Conservation (phyloP, 768 basidiomycete species). For the Russula sp. region DNA sequence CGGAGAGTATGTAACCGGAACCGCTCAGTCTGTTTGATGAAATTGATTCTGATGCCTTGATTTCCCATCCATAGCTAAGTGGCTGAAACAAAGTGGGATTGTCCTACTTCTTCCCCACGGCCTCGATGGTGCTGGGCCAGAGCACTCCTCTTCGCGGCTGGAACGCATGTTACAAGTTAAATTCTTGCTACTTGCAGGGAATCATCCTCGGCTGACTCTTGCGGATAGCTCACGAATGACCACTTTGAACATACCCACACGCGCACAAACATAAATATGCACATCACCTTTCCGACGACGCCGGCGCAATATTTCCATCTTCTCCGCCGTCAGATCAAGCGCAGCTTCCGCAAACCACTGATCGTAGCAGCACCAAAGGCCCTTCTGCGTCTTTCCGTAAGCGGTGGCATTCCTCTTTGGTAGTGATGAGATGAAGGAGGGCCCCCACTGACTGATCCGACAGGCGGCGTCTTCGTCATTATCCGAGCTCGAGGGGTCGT, state of each 20-base stretch:
- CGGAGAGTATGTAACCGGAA: constrained; percentile 56
- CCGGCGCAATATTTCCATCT: constrained; percentile 92
- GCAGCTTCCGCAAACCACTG: constrained; percentile 83
- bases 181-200: not conserved
- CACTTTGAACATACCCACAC: constrained; percentile 33
- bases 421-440: not conserved
- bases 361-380: constrained; percentile 83
- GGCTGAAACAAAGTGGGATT: constrained; percentile 86
- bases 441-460: not conserved
- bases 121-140: constrained; percentile 86
- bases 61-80: constrained; percentile 56
- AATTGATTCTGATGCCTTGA: constrained; percentile 3
- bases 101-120: constrained; percentile 85
- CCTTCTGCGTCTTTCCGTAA: constrained; percentile 65
- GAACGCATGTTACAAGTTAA: constrained; percentile 85
- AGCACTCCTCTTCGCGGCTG: constrained; percentile 83
- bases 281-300: constrained; percentile 79
- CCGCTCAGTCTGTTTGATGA: not conserved
- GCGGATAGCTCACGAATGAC: constrained; percentile 67
- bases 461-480: constrained; percentile 72
- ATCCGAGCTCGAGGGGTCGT: constrained; percentile 50
- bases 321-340: constrained; percentile 73
- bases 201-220: constrained; percentile 1
- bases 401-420: constrained; percentile 23
- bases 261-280: constrained; percentile 66